A percentile compares a stretch with the other conserved stretches of the same genome.
Conservation (phyloP, 106 monocot genomes). For the Allium cepa region DNA sequence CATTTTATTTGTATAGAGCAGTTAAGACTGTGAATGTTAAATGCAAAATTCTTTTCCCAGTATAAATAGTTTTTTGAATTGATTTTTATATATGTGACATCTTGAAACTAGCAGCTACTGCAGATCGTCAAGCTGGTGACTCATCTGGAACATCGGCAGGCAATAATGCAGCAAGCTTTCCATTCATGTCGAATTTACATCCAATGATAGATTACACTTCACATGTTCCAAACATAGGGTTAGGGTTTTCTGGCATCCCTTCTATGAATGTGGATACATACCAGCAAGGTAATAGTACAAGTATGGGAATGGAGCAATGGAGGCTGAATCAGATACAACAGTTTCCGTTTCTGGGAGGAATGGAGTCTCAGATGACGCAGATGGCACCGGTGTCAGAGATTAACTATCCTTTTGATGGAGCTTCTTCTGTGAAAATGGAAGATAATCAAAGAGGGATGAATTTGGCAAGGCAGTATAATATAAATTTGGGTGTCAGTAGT, state of each 20-base stretch:
- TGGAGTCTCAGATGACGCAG: conserved; percentile 10
- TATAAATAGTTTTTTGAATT: too few relatives aligned
- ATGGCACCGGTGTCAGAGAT: conserved; percentile 10
- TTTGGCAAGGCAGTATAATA: conserved; percentile 14
- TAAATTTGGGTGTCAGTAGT: conserved; percentile 7
- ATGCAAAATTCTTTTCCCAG: too few relatives aligned
- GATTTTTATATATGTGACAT: not conserved
- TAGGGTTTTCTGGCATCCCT: conserved; percentile 19
- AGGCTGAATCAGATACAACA: conserved; percentile 31
- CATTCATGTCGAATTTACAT: conserved; percentile 32
- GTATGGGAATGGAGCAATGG: conserved; percentile 23
- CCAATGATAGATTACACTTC: conserved; percentile 13
- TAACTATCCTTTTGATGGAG: conserved; percentile 19
- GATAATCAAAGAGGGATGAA: conserved; percentile 21
- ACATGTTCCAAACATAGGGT: conserved; percentile 12
- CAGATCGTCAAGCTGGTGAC: conserved; percentile 4
- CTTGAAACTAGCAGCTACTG: conserved; percentile 11
- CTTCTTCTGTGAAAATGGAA: conserved; percentile 48
- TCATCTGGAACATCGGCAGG: conserved; percentile 4
- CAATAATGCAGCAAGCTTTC: conserved; percentile 5
- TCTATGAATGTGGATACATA: conserved; percentile 13
- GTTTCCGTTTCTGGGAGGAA: conserved; percentile 2
- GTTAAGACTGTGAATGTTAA: too few relatives aligned
- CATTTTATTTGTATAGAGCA: too few relatives aligned
- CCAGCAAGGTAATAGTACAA: conserved; percentile 15